phyloP scores from a whole-genome alignment of 768 basidiomycete species.

The Lyophyllum shimeji region DNA sequence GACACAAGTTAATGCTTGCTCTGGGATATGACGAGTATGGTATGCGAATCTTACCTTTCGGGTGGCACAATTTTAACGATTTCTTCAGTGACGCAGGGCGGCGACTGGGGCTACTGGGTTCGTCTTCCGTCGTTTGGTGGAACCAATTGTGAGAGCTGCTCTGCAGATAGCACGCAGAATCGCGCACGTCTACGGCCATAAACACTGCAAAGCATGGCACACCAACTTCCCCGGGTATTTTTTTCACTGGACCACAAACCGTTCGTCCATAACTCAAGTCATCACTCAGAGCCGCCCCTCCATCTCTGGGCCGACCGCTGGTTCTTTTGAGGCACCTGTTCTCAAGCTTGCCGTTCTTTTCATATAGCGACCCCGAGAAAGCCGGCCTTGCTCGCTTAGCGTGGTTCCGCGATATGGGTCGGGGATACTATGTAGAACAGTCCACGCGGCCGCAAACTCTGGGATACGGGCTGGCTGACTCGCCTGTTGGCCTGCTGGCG shows the following conservation, averaged over 20 bases:
- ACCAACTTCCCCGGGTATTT: conserved; percentile 32
- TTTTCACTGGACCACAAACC: neutral
- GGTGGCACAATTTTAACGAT: neutral
- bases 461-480: conserved; percentile 56
- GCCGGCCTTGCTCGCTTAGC: conserved; percentile 28
- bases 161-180: conserved; percentile 28
- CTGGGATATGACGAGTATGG: conserved; percentile 52
- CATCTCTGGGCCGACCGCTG: conserved; percentile 21
- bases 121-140: conserved; percentile 2
- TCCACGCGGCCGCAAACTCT: conserved; percentile 52
- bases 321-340: conserved; percentile 26
- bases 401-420: conserved; percentile 27
- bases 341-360: conserved; percentile 15
- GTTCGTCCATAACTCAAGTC: neutral
- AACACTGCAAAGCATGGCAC: conserved; percentile 51
- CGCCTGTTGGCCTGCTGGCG: conserved; percentile 51
- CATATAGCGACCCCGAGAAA: conserved; percentile 31
- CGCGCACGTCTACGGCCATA: conserved; percentile 29
- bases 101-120: conserved; percentile 46
- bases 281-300: conserved; percentile 12
- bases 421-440: conserved; percentile 40
- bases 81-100: conserved; percentile 45
- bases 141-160: no score
- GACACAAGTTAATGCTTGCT: conserved; percentile 47
- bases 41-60: neutral